A percentile compares a stretch with the other conserved stretches of the same genome.
These are phyloP conservation scores for Kuraishia hungarica DNA, from an alignment of 805 yeast species.

Conservation along the genomic window DNA sequence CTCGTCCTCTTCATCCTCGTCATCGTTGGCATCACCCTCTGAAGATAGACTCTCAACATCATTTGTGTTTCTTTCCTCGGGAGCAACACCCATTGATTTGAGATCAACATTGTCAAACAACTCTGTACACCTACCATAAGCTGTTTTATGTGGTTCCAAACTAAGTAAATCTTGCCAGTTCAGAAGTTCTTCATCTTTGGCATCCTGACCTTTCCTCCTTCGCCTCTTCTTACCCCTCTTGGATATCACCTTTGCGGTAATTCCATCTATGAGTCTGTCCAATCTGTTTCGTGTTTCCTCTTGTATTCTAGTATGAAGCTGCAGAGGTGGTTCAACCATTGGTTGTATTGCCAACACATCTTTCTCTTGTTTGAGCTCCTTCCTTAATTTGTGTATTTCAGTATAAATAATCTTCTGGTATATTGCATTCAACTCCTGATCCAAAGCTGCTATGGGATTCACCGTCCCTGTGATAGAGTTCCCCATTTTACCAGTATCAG, in stretches of 20 bases:
- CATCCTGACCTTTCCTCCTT: background rate
- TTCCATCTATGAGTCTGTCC: constrained; percentile 1
- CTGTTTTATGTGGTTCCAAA: background rate
- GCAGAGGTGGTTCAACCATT: constrained; percentile 15
- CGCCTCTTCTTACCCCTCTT: background rate
- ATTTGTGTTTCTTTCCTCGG: background rate
- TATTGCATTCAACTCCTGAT: constrained; percentile 12
- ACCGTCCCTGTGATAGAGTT: background rate
- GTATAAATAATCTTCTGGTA: constrained; percentile 10
- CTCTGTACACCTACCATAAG: background rate
- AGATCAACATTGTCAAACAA: background rate
- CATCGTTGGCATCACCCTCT: background rate
- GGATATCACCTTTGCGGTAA: background rate
- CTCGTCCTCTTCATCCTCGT: background rate
- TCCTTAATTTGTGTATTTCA: constrained; percentile 5
- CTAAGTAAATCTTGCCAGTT: background rate
- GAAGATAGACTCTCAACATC: background rate
- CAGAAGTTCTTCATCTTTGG: background rate
- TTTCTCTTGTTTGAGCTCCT: background rate
- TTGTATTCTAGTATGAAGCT: constrained; percentile 9
- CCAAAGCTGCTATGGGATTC: constrained; percentile 10
- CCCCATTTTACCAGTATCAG: background rate
- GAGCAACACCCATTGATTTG: background rate
- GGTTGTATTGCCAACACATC: constrained; percentile 5
- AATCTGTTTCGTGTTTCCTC: constrained; percentile 9